Percentiles rank a stretch among this genome's conserved stretches.
phyloP scores from a whole-genome alignment of 2,329 filamentous ascomycete species.

The Ambrosiella cleistominuta region DNA sequence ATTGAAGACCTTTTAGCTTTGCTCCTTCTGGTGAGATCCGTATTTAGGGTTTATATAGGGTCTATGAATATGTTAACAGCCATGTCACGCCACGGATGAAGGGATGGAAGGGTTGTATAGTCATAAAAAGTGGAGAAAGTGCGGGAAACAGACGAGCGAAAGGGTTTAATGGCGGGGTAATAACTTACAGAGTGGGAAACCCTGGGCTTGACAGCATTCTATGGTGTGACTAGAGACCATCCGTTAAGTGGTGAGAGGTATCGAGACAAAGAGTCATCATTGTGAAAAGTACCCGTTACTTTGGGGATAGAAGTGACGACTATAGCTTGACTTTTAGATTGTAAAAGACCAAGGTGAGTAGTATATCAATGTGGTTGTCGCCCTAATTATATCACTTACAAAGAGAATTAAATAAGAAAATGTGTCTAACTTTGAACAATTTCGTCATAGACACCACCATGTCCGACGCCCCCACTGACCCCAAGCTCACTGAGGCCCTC shows the following conservation, averaged over 20 bases:
- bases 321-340: neutral
- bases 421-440: neutral
- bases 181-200: neutral
- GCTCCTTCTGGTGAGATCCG: too few relatives aligned
- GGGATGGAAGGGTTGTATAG: neutral
- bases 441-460: slow-evolving; percentile 13
- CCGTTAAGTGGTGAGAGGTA: slow-evolving; percentile 1
- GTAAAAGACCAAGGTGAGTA: neutral
- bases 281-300: neutral
- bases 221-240: slow-evolving; percentile 3
- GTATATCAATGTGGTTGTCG: neutral
- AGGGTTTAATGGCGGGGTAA: slow-evolving; percentile 9
- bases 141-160: neutral
- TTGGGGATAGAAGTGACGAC: neutral
- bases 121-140: neutral
- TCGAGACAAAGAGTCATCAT: neutral
- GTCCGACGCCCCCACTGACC: slow-evolving; percentile 21
- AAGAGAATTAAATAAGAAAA: neutral
- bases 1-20: too few relatives aligned
- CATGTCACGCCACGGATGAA: slow-evolving; percentile 7
- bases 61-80: neutral
- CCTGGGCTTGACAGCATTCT: neutral
- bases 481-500: slow-evolving; percentile 11
- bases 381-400: neutral
- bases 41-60: too few relatives aligned